phyloP scores from a whole-genome alignment of 2,329 filamentous ascomycete species.

The Colletotrichum sp. region DNA sequence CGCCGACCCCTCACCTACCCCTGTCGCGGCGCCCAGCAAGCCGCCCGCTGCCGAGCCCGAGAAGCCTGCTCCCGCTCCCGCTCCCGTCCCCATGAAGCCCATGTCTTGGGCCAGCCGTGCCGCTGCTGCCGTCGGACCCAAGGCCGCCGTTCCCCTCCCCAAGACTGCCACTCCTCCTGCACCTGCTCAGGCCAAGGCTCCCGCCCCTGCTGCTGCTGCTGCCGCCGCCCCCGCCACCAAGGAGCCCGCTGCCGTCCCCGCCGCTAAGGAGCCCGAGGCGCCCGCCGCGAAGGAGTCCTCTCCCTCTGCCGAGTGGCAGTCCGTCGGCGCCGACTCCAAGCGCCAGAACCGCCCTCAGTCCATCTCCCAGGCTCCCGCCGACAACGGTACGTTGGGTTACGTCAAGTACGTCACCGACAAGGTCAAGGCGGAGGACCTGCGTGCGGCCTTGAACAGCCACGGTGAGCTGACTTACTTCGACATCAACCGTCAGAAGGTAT shows the following conservation, averaged over 20 bases:
- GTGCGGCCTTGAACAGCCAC: conserved; percentile 71
- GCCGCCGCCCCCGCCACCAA: conserved; percentile 40
- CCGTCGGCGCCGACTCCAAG: conserved; percentile 82
- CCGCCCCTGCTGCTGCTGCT: conserved; percentile 52
- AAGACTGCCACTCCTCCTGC: conserved; percentile 63
- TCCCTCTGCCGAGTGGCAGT: conserved; percentile 80
- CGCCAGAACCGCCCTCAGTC: conserved; percentile 79
- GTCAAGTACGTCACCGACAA: conserved; percentile 96
- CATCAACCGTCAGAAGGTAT: conserved; percentile 83
- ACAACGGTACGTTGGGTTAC: conserved; percentile 83
- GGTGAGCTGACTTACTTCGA: conserved; percentile 77
- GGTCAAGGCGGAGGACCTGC: conserved; percentile 77
- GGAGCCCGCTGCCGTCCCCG: conserved; percentile 39
- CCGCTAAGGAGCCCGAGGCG: conserved; percentile 38
- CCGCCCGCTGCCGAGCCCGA: conserved; percentile 48
- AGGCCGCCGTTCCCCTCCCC: conserved; percentile 57
- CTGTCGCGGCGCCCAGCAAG: conserved; percentile 44
- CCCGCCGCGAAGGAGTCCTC: conserved; percentile 54
- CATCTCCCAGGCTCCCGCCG: conserved; percentile 60
- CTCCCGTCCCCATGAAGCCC: conserved; percentile 59
- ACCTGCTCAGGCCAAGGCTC: conserved; percentile 55
- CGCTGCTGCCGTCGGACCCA: conserved; percentile 61
- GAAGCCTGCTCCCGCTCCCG: conserved; percentile 53
- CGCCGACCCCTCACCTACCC: conserved; percentile 64
- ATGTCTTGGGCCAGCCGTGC: conserved; percentile 78